A percentile compares a stretch with the other conserved stretches of the same genome.
Conservation (phyloP, 1,284 basidiomycete species). For the Ceratobasidium papillatum region DNA sequence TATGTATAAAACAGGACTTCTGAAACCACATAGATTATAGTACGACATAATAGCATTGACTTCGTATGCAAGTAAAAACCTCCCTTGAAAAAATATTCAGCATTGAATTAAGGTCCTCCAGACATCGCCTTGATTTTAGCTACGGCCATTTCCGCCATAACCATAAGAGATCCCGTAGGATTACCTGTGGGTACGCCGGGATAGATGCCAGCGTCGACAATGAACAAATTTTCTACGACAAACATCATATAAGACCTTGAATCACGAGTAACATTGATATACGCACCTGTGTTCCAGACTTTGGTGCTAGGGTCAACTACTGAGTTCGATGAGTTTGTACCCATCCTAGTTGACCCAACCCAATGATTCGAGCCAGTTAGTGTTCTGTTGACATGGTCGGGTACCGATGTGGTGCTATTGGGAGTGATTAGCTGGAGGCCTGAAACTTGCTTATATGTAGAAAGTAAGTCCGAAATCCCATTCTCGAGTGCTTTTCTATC, state of each 20-base stretch:
- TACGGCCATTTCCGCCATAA: conserved; percentile 62
- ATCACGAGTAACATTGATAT: no score
- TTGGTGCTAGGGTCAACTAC: conserved; percentile 69
- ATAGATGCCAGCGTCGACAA: conserved; percentile 56
- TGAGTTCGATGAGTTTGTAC: conserved; percentile 51
- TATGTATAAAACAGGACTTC: no score
- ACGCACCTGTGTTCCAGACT: conserved; percentile 66
- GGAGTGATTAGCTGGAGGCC: conserved; percentile 46
- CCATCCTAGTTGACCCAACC: conserved; percentile 63
- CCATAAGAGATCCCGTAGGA: conserved; percentile 64
- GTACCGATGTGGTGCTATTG: conserved; percentile 65
- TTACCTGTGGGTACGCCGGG: conserved; percentile 63
- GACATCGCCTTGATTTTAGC: conserved; percentile 62
- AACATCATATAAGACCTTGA: no score
- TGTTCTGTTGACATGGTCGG: conserved; percentile 50
- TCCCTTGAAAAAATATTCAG: no score
- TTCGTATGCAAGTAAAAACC: no score
- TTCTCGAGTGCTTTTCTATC: conserved; percentile 62
- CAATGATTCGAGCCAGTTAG: conserved; percentile 61
- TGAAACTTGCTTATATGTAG: not conserved
- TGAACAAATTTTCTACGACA: conserved; percentile 51
- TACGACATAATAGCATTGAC: no score
- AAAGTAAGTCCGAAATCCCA: conserved; percentile 58
- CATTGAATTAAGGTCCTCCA: conserved; percentile 63
- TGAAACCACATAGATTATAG: no score